These are phyloP conservation scores for Aspergillus costaricaensis DNA, from an alignment of 2,329 filamentous ascomycete species.

Conservation along the genomic window DNA sequence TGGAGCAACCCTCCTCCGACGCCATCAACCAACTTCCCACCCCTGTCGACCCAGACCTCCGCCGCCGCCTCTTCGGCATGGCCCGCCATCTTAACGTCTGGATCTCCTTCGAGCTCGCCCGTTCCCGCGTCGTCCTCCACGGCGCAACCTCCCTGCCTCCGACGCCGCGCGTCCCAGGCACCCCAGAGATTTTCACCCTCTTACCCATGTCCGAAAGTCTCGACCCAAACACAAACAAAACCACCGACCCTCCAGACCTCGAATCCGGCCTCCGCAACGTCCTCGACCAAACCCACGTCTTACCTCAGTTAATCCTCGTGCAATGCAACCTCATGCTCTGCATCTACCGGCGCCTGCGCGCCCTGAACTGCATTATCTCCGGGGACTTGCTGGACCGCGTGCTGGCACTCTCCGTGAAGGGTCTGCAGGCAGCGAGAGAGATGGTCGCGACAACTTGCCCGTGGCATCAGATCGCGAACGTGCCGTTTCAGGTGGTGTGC, in stretches of 20 bases:
- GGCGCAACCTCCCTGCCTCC: slow-evolving; percentile 49
- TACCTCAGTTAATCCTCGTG: slow-evolving; percentile 49
- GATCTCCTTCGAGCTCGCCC: slow-evolving; percentile 61
- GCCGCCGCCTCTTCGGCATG: slow-evolving; percentile 51
- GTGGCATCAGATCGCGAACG: slow-evolving; percentile 63
- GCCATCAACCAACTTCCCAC: slow-evolving; percentile 17
- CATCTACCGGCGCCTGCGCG: slow-evolving; percentile 57
- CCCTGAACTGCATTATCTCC: slow-evolving; percentile 51
- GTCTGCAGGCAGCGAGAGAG: slow-evolving; percentile 50
- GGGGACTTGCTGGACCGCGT: slow-evolving; percentile 49
- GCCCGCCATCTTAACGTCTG: slow-evolving; percentile 61
- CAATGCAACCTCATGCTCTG: slow-evolving; percentile 60
- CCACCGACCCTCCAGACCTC: slow-evolving; percentile 46
- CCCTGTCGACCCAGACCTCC: slow-evolving; percentile 38
- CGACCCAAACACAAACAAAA: slow-evolving; percentile 55
- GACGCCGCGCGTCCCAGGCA: slow-evolving; percentile 42
- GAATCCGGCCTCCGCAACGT: slow-evolving; percentile 47
- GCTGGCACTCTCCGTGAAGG: slow-evolving; percentile 48
- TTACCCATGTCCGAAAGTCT: slow-evolving; percentile 57
- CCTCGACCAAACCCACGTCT: slow-evolving; percentile 43
- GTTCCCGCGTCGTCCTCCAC: slow-evolving; percentile 54
- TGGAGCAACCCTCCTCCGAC: slow-evolving; percentile 27
- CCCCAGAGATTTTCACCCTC: slow-evolving; percentile 54
- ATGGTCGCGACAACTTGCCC: slow-evolving; percentile 51
- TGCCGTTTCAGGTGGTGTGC: slow-evolving; percentile 62